phyloP scores from a whole-genome alignment of 768 basidiomycete genomes.

The Rhizopogon vinicolor region DNA sequence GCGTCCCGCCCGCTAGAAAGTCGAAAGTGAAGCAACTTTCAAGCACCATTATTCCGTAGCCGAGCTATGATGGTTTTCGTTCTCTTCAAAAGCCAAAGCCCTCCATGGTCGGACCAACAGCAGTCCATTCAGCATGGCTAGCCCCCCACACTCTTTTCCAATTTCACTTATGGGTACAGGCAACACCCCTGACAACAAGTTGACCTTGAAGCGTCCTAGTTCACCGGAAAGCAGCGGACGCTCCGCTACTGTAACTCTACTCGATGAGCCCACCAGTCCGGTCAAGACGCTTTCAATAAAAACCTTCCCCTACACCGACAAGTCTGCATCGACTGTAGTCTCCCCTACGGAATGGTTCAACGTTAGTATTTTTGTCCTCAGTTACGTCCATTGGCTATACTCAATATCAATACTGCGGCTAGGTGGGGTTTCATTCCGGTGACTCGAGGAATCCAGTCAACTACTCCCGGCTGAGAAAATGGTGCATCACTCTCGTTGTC shows the following conservation, averaged over 20 bases:
- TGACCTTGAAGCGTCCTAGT: background rate
- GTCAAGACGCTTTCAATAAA: background rate
- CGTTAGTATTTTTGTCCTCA: constrained; percentile 6
- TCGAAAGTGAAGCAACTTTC: background rate
- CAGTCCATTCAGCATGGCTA: background rate
- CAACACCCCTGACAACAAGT: background rate
- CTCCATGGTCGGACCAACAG: background rate
- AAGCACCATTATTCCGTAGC: background rate
- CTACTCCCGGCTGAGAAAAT: constrained; percentile 34
- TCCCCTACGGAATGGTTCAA: constrained; percentile 6
- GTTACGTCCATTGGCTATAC: background rate
- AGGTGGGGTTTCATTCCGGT: constrained; percentile 34
- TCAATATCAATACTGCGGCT: background rate
- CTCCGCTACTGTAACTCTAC: background rate
- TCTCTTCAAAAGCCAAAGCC: background rate
- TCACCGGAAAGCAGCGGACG: background rate
- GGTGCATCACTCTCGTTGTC: constrained; percentile 29
- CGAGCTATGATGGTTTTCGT: background rate
- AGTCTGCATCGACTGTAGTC: background rate
- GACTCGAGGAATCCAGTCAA: constrained; percentile 35
- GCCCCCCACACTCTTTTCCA: background rate
- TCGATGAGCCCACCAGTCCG: background rate
- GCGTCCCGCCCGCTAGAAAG: background rate
- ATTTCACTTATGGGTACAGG: background rate
- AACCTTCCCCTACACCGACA: constrained; percentile 7